Conservation (phyloP, 495 filamentous ascomycete species). For the Neurospora sublineolata region DNA sequence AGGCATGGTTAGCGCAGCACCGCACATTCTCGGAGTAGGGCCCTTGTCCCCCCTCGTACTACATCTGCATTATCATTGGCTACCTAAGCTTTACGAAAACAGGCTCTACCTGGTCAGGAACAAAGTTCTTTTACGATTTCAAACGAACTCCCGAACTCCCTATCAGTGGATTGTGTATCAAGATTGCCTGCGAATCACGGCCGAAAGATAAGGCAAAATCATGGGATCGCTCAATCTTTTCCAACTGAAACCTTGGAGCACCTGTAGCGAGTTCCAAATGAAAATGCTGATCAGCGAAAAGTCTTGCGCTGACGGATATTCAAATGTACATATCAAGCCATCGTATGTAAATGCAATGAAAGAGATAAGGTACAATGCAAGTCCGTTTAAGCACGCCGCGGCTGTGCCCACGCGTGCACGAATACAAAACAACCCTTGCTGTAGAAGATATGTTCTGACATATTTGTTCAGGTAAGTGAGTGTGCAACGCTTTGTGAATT, state of each 20-base stretch:
- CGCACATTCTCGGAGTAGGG: neutral
- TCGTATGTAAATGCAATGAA: neutral
- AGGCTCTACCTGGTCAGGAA: neutral
- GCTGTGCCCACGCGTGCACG: neutral
- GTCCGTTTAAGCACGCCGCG: neutral
- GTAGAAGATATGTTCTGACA: neutral
- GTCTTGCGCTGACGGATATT: neutral
- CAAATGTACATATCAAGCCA: neutral
- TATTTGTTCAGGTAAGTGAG: neutral
- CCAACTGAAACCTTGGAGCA: neutral
- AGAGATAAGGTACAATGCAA: neutral
- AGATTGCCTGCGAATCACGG: neutral
- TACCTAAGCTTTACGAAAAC: neutral
- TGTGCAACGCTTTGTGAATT: neutral
- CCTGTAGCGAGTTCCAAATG: neutral
- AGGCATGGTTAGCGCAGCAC: neutral
- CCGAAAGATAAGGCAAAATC: neutral
- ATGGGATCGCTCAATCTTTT: neutral
- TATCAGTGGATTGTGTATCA: neutral
- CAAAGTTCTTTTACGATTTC: neutral
- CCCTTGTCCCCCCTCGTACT: neutral
- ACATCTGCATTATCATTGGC: neutral
- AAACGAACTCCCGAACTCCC: neutral
- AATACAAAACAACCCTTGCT: neutral
- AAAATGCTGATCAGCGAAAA: neutral